phyloP scores from a whole-genome alignment of 2,329 filamentous ascomycete genomes.

The Pseudonectria buxi region DNA sequence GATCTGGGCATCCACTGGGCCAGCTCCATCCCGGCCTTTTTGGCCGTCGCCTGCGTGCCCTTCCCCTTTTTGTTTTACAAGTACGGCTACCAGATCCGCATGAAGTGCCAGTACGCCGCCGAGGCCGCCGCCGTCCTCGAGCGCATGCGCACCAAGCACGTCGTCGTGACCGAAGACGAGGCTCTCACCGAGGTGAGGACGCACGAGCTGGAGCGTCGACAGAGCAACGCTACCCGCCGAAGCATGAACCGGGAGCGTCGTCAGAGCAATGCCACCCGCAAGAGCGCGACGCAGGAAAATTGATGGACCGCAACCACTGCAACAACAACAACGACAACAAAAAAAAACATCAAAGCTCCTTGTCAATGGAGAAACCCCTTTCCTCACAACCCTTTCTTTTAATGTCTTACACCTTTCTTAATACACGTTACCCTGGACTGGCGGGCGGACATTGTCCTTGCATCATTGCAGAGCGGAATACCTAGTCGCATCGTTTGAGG shows the following conservation, averaged over 20 bases:
- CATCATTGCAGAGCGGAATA: too few relatives aligned
- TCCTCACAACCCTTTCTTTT: too few relatives aligned
- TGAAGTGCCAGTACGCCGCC: conserved; percentile 62
- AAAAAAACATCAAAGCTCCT: too few relatives aligned
- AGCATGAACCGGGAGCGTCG: too few relatives aligned
- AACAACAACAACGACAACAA: background rate
- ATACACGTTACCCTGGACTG: too few relatives aligned
- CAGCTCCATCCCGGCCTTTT: conserved; percentile 64
- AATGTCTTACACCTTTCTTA: too few relatives aligned
- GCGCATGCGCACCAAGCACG: conserved; percentile 31
- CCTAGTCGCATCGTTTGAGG: too few relatives aligned
- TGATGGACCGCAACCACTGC: conserved; percentile 1
- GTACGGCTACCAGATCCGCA: conserved; percentile 57
- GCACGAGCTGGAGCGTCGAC: conserved; percentile 18
- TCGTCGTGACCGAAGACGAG: conserved; percentile 23
- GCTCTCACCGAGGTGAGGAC: conserved; percentile 17
- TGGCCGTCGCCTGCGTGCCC: conserved; percentile 64
- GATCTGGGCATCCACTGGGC: conserved; percentile 70
- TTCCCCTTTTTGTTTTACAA: conserved; percentile 72
- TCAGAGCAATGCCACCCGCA: conserved; percentile 11
- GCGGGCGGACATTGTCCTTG: too few relatives aligned
- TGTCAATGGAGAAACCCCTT: too few relatives aligned
- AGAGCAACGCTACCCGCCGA: conserved; percentile 15
- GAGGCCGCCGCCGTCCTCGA: conserved; percentile 57
- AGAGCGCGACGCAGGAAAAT: conserved; percentile 13